These are phyloP conservation scores for Aphanomyces cochlioides DNA, from an alignment of 352 stramenopile species.

Conservation along the genomic window DNA sequence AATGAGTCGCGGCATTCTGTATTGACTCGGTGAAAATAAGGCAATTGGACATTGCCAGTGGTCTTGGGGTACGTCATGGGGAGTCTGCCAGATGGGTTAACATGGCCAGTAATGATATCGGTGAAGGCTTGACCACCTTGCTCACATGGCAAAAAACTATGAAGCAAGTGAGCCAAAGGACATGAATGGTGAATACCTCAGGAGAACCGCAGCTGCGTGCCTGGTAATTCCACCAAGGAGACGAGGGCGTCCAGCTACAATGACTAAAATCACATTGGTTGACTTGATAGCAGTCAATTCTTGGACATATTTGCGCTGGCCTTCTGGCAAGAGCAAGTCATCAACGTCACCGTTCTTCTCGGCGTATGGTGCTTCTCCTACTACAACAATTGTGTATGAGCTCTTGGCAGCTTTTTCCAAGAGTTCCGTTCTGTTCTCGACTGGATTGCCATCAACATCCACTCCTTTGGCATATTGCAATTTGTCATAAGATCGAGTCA, in stretches of 20 bases:
- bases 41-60: constrained; percentile 55
- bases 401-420: constrained; percentile 46
- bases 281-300: constrained; percentile 47
- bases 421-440: constrained; percentile 45
- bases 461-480: constrained; percentile 33
- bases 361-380: constrained; percentile 75
- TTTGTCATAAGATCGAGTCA: constrained; percentile 30
- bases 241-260: constrained; percentile 70
- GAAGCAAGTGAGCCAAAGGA: not conserved
- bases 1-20: constrained; percentile 44
- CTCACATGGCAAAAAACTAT: constrained; percentile 63
- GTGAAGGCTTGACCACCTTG: constrained; percentile 70
- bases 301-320: constrained; percentile 69
- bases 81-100: constrained; percentile 75
- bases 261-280: constrained; percentile 73
- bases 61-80: constrained; percentile 83
- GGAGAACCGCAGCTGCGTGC: constrained; percentile 62
- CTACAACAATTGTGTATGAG: constrained; percentile 64
- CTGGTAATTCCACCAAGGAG: constrained; percentile 53
- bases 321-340: constrained; percentile 54
- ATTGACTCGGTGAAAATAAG: constrained; percentile 68
- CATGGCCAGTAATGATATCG: constrained; percentile 70
- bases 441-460: constrained; percentile 48
- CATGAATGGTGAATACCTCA: constrained; percentile 34
- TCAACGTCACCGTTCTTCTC: constrained; percentile 86